Evolutionary conservation across 768 basidiomycete species (phyloP).

Genomic region (Leccinum obscurum): DNA sequence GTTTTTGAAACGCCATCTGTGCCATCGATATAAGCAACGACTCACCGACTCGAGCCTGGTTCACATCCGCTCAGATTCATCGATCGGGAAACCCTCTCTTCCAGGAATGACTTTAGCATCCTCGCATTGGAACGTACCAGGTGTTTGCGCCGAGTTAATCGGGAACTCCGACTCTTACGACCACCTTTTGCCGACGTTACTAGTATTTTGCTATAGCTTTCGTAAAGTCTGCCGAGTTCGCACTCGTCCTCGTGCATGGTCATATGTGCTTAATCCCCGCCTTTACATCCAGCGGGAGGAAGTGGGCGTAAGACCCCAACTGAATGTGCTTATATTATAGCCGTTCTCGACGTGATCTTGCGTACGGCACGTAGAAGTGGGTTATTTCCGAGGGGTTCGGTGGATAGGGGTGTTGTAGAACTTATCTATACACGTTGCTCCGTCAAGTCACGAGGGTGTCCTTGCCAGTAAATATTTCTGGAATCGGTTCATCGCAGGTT

Average conservation of each 20-base stretch:
- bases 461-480: neutral
- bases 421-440: constrained; percentile 39
- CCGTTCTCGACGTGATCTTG: no score
- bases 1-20: constrained; percentile 1
- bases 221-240: neutral
- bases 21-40: neutral
- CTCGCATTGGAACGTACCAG: neutral
- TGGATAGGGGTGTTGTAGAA: constrained; percentile 22
- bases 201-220: neutral
- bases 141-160: constrained; percentile 1
- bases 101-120: no score
- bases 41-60: neutral
- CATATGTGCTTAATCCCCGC: neutral
- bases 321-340: constrained; percentile 27
- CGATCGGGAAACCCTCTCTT: constrained; percentile 3
- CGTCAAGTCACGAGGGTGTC: constrained; percentile 30
- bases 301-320: constrained; percentile 52
- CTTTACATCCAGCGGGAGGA: neutral
- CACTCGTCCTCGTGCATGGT: neutral
- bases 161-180: neutral
- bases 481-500: neutral
- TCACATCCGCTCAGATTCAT: constrained; percentile 6
- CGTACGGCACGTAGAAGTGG: neutral
- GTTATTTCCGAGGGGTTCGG: constrained; percentile 33
- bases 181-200: neutral